phyloP scores from a whole-genome alignment of 352 stramenopile genomes.

The Pythium grandisporangium region DNA sequence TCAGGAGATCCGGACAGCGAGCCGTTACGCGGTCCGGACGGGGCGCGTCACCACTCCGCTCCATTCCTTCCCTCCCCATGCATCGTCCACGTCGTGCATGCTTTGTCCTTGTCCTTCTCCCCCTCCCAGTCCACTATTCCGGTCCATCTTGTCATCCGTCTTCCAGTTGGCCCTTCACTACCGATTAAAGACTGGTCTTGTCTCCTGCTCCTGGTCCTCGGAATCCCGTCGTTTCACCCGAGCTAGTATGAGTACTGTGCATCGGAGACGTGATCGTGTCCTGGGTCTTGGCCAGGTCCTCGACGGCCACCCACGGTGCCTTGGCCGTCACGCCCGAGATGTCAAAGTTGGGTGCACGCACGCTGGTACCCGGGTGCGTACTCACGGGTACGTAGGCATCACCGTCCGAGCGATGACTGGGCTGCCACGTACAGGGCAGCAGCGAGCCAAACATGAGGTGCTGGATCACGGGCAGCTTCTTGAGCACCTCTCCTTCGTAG shows the following conservation, averaged over 20 bases:
- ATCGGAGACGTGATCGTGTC: slow-evolving; percentile 49
- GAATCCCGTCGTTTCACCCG: too few species aligned
- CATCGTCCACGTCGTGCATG: too few species aligned
- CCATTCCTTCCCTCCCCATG: too few species aligned
- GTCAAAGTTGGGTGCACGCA: slow-evolving; percentile 64
- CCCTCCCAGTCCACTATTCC: too few species aligned
- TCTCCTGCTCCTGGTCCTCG: background rate
- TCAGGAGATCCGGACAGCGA: too few species aligned
- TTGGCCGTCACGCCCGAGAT: slow-evolving; percentile 44
- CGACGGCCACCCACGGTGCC: slow-evolving; percentile 58
- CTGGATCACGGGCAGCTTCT: slow-evolving; percentile 97
- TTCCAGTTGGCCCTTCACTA: too few species aligned
- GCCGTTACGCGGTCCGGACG: too few species aligned
- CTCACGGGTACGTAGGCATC: slow-evolving; percentile 46
- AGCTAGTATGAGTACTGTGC: background rate
- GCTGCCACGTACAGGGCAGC: slow-evolving; percentile 80
- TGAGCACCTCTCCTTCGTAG: slow-evolving; percentile 95
- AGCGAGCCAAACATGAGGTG: slow-evolving; percentile 96
- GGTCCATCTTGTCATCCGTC: too few species aligned
- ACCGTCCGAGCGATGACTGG: slow-evolving; percentile 40
- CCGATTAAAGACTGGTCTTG: background rate
- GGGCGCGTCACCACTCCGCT: too few species aligned
- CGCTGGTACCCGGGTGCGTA: slow-evolving; percentile 43
- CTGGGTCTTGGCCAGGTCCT: slow-evolving; percentile 27
- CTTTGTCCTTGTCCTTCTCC: too few species aligned